phyloP scores from a whole-genome alignment of 2,329 filamentous ascomycete genomes.

The Proliferodiscus dingleyae region DNA sequence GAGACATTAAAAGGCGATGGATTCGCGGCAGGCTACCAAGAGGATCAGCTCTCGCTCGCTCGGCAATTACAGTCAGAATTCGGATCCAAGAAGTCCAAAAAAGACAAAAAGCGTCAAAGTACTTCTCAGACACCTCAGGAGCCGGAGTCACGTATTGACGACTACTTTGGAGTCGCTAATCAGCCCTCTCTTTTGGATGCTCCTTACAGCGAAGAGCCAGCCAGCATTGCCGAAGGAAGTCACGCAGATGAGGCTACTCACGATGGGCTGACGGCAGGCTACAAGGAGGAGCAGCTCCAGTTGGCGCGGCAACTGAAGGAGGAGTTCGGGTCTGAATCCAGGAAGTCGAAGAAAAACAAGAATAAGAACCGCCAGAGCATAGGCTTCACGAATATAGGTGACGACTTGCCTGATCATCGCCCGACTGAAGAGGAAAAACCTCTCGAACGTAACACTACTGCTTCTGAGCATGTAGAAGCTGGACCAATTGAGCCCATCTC shows the following conservation, averaged over 20 bases:
- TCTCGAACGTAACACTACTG: background rate
- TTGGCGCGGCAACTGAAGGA: constrained; percentile 27
- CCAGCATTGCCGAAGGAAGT: constrained; percentile 4
- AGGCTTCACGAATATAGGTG: constrained; percentile 14
- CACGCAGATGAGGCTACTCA: constrained; percentile 3
- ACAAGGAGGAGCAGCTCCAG: constrained; percentile 26
- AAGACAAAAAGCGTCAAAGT: constrained; percentile 27
- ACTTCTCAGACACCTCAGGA: constrained; percentile 23
- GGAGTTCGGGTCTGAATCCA: constrained; percentile 27
- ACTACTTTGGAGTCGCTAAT: constrained; percentile 16
- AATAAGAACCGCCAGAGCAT: constrained; percentile 20
- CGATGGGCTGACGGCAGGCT: constrained; percentile 18
- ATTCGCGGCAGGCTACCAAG: constrained; percentile 21
- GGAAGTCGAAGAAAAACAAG: constrained; percentile 38
- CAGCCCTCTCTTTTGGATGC: constrained; percentile 9
- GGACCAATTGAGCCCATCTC: constrained; percentile 1
- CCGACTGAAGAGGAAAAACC: constrained; percentile 6
- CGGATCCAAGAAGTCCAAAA: constrained; percentile 38
- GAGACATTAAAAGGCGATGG: constrained; percentile 15
- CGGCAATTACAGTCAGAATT: constrained; percentile 27
- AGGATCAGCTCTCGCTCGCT: constrained; percentile 26
- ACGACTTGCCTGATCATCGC: constrained; percentile 13
- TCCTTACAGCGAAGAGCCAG: constrained; percentile 1
- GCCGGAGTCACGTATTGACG: constrained; percentile 8
- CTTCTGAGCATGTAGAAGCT: background rate